These are phyloP conservation scores for Blastomyces emzantsi DNA, from an alignment of 2,329 filamentous ascomycete species.

Conservation along the genomic window DNA sequence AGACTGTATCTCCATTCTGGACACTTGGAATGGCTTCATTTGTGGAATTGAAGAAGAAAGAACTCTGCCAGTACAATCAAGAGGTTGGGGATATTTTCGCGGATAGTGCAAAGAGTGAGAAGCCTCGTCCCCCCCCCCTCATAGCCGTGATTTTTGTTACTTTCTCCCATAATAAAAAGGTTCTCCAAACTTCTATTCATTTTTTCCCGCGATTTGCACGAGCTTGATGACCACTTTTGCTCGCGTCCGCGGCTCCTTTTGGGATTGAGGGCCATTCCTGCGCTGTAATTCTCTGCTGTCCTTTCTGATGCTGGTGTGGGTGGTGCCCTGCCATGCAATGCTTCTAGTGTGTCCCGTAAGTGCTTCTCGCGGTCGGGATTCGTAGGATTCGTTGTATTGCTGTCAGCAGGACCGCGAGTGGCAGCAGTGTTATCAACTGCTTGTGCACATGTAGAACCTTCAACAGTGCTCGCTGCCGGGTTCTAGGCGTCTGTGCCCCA, in stretches of 20 bases:
- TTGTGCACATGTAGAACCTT: neutral
- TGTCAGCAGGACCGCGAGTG: neutral
- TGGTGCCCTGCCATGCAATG: conserved; percentile 3
- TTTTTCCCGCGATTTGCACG: neutral
- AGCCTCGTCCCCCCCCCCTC: neutral
- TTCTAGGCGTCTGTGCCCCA: conserved; percentile 11
- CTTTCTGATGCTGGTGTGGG: conserved; percentile 6
- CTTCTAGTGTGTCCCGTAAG: no score
- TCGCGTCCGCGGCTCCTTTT: no score
- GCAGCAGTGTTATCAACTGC: neutral
- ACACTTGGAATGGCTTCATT: conserved; percentile 12
- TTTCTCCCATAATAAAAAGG: neutral
- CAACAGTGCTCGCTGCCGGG: conserved; percentile 6
- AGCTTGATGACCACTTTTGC: neutral
- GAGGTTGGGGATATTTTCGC: conserved; percentile 11
- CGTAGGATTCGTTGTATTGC: neutral
- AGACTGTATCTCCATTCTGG: conserved; percentile 12
- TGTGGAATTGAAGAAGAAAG: conserved; percentile 10
- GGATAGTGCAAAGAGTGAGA: neutral
- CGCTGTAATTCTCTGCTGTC: neutral
- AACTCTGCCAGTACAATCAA: conserved; percentile 6
- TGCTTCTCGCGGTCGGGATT: no score
- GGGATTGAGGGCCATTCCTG: neutral
- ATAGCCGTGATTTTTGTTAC: neutral
- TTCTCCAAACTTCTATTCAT: neutral